Evolutionary conservation across 2,329 filamentous ascomycete genomes (phyloP).

Genomic region (Neofusicoccum cordaticola): DNA sequence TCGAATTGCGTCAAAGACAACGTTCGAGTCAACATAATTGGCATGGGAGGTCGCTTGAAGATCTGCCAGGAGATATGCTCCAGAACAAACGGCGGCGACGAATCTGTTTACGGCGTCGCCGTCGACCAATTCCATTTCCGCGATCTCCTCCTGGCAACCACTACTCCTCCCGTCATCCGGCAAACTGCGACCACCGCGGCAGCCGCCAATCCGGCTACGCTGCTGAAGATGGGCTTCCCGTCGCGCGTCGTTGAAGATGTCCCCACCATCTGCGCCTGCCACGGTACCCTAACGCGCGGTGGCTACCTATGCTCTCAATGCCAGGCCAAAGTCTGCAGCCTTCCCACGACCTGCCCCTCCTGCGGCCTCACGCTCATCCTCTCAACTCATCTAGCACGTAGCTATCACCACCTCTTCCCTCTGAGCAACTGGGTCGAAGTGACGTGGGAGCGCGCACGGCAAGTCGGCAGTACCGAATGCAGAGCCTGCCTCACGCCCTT

Average conservation of each 20-base stretch:
- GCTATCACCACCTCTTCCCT: conserved; percentile 39
- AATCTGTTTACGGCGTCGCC: conserved; percentile 74
- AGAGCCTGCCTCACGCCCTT: conserved; percentile 76
- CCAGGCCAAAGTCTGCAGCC: conserved; percentile 78
- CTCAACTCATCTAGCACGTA: conserved; percentile 60
- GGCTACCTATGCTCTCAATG: conserved; percentile 92
- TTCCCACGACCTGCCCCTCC: conserved; percentile 86
- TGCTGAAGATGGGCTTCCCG: conserved; percentile 98
- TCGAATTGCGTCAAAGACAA: conserved; percentile 72
- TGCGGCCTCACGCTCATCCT: conserved; percentile 91
- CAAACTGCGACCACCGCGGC: conserved; percentile 36
- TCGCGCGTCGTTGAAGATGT: conserved; percentile 73
- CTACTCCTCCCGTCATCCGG: conserved; percentile 82
- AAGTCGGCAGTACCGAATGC: conserved; percentile 56
- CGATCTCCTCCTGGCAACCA: conserved; percentile 83
- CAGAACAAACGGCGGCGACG: conserved; percentile 81
- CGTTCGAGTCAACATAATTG: conserved; percentile 85
- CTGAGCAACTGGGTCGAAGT: conserved; percentile 89
- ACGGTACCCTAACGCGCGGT: conserved; percentile 75
- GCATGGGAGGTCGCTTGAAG: conserved; percentile 84
- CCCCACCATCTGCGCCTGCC: conserved; percentile 83
- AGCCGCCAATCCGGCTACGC: conserved; percentile 46
- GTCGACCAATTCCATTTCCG: conserved; percentile 84
- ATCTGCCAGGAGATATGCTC: conserved; percentile 86
- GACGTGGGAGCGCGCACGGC: conserved; percentile 68